Evolutionary conservation across 169 alveolate species (phyloP), one percentile per base, ranked within the genome.

Genomic region (Plasmodium gallinaceum): DNA sequence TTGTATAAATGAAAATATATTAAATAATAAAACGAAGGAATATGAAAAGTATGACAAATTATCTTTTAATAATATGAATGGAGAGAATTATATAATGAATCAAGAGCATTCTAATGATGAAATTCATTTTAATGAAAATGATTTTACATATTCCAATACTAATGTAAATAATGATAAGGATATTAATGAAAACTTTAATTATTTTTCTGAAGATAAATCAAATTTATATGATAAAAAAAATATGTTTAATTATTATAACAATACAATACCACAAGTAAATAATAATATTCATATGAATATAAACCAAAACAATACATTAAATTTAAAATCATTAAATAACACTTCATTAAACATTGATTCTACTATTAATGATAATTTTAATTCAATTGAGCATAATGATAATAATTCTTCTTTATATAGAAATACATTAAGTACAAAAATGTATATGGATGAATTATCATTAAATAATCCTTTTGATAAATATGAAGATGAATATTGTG

Each of bases 11-110:
- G 91, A 83, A 42, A 43, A 62, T 7, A 16, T 69, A 9, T 62
- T 83, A 72, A 37, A 42, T 54, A 48, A 57, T 10, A 76, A 76
- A 39, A 46, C 69, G 10, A 66, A 69, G 7, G 89, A 76, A 26
- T 76, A 64, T 9, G 69, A 57, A 32, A 62, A 5, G 65, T 42
- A 43, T 42, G 88, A 76, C 7, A 74, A 74, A 18, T 16, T 74
- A 16, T 26, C 88, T 22, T 74, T 26, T 75, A 54, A 75, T 18
- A 46, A 62, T 54, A 10, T 61, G n/a, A 18, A 42, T 0, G 88
- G 62, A 6, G n/a, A 5, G 20, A 52, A 69, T 24, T 64, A 66
- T 42, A 57, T 54, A 22, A 64, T 78, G 64, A 78, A 65, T 43
- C 22, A 42, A 0, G 60, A 26, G 14, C 51, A 65, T 48, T 5